Percentiles rank a stretch among this genome's conserved stretches.
Conservation (phyloP, 306 rosid species). For the Cucumis cinereus region DNA sequence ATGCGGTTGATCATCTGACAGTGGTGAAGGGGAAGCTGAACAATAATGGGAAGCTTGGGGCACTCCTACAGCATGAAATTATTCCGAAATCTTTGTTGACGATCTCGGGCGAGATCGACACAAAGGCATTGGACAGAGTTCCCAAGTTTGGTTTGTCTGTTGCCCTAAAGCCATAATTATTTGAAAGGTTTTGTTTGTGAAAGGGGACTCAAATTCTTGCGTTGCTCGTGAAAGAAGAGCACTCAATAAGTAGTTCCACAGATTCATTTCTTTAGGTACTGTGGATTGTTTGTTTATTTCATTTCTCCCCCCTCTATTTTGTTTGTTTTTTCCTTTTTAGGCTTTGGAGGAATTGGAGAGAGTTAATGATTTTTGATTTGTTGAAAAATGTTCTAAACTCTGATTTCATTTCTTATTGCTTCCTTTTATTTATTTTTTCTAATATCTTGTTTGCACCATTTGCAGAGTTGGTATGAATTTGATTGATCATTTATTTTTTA, state of each 20-base stretch:
- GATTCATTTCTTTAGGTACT: slow-evolving; percentile 26
- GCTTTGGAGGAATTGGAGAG: slow-evolving; percentile 10
- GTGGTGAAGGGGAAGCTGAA: slow-evolving; percentile 76
- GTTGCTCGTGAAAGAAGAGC: slow-evolving; percentile 43
- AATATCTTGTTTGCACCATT: too few relatives aligned
- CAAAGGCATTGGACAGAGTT: slow-evolving; percentile 64
- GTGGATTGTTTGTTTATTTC: slow-evolving; percentile 32
- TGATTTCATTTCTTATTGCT: background rate
- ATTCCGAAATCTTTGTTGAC: slow-evolving; percentile 81
- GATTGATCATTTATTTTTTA: too few relatives aligned
- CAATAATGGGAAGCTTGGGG: slow-evolving; percentile 73
- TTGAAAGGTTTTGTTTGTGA: slow-evolving; percentile 1
- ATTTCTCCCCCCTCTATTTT: slow-evolving; percentile 14
- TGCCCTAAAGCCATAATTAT: slow-evolving; percentile 74
- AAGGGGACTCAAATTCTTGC: slow-evolving; percentile 39
- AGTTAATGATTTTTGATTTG: background rate
- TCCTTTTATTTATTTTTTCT: background rate
- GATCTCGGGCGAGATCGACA: slow-evolving; percentile 82
- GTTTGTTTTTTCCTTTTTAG: slow-evolving; percentile 12
- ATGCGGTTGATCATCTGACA: slow-evolving; percentile 63
- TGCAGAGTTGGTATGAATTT: too few relatives aligned
- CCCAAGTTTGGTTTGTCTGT: slow-evolving; percentile 83
- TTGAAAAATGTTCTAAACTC: background rate
- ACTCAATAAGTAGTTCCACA: slow-evolving; percentile 60
- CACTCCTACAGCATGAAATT: slow-evolving; percentile 79